Base-by-base conservation (phyloP, 2,329 filamentous ascomycete genomes). In the Aspergillus melleus region DNA sequence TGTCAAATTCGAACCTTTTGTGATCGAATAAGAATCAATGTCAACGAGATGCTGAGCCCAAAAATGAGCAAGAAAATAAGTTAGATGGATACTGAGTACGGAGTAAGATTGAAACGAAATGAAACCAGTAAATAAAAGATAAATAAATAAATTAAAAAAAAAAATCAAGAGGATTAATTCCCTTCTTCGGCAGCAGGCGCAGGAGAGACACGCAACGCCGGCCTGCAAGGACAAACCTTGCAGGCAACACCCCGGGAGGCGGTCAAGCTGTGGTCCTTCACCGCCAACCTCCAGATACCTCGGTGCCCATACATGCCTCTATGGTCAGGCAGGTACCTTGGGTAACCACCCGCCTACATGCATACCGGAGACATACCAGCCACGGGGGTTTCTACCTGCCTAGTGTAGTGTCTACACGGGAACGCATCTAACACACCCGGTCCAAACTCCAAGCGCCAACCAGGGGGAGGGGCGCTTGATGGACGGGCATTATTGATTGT, bases 211-310 rank as follows among this genome's bases (percentile, higher is more conserved):
- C 61, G 56, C 61, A 56, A 57, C 39, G 30, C 51, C 58, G 32
- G 57, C 56, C 65, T 70, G 66, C 68, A 71, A 68, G 68, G 68
- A 63, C 57, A 58, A 61, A 66, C 68, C 67, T 70, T 71, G 61
- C 63, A 61, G 61, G 16, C 59, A 62, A 62, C 66, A 60, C 66
- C 61, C 60, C 65, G 69, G 67, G 64, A 65, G 61, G 69, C 70
- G 70, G 70, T 72, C 69, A 71, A 65, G 57, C 51, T 58, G 42
- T 42, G 26, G 39, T 6, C 26, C 49, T 55, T 61, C 62, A 64
- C 62, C 62, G 60, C 61, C 61, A 63, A 59, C 61, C 50, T 50
- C 49, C 50, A 30, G 29, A 52, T 58, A 60, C 64, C 63, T 64
- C 64, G 49, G 49, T 10, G 49, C 20, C 12, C 22, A 51, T 51